Conservation (phyloP, 768 basidiomycete species). For the Dioszegia crocea region DNA sequence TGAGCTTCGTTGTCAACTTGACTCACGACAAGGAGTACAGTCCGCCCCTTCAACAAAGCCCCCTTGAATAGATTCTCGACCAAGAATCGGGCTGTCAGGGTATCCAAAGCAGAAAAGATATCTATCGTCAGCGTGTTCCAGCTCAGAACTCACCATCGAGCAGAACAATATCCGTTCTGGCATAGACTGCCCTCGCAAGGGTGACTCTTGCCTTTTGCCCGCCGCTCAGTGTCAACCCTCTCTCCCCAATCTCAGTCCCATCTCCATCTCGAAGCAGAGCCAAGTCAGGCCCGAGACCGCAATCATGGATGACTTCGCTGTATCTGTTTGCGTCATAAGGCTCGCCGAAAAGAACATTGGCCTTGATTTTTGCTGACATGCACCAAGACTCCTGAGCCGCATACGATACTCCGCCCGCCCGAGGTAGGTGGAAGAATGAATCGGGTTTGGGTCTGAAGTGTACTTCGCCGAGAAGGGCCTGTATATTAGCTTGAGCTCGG, state of each 20-base stretch:
- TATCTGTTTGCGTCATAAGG: slow-evolving; percentile 54
- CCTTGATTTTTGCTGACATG: slow-evolving; percentile 60
- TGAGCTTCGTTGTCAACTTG: background rate
- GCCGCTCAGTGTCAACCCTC: slow-evolving; percentile 58
- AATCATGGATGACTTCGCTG: slow-evolving; percentile 48
- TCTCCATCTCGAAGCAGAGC: slow-evolving; percentile 61
- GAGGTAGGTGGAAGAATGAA: slow-evolving; percentile 68
- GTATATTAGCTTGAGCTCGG: background rate
- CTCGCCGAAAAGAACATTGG: slow-evolving; percentile 57
- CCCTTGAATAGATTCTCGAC: slow-evolving; percentile 56
- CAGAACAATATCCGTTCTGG: slow-evolving; percentile 60
- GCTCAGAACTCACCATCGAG: slow-evolving; percentile 54
- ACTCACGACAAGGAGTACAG: slow-evolving; percentile 58
- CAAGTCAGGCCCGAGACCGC: slow-evolving; percentile 54
- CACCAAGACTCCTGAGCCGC: slow-evolving; percentile 84
- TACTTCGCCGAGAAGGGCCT: slow-evolving; percentile 52
- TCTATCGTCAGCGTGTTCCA: slow-evolving; percentile 50
- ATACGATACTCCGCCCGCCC: slow-evolving; percentile 67
- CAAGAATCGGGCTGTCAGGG: slow-evolving; percentile 57
- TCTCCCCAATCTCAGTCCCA: slow-evolving; percentile 67
- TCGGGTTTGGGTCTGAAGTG: slow-evolving; percentile 52
- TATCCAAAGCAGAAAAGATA: slow-evolving; percentile 63
- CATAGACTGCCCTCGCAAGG: slow-evolving; percentile 61
- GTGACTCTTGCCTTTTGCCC: slow-evolving; percentile 62
- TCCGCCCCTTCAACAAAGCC: slow-evolving; percentile 56